phyloP scores from a whole-genome alignment of 176 grass and related monocot species.

The Melocanna baccifera region DNA sequence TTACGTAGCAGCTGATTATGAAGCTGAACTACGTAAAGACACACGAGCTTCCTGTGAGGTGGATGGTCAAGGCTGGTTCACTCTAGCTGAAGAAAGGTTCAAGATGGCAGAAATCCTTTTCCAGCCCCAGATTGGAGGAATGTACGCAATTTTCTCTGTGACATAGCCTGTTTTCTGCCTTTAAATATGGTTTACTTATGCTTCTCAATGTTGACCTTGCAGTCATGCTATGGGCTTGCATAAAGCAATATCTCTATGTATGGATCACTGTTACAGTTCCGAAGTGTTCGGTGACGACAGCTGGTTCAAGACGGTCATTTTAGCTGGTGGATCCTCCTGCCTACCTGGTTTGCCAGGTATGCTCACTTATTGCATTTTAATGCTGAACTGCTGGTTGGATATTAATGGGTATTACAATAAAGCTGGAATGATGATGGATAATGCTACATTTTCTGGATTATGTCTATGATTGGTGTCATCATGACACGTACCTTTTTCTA shows the following conservation, averaged over 20 bases:
- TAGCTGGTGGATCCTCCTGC: constrained; percentile 78
- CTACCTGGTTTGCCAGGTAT: constrained; percentile 89
- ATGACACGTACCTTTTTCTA: background rate
- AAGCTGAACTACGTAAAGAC: constrained; percentile 67
- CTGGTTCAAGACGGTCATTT: constrained; percentile 89
- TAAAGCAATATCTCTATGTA: constrained; percentile 73
- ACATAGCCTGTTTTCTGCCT: background rate
- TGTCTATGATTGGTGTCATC: background rate
- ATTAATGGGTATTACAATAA: background rate
- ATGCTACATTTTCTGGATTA: background rate
- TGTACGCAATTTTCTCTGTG: constrained; percentile 46
- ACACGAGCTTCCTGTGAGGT: constrained; percentile 72
- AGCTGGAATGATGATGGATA: background rate
- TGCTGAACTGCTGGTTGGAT: background rate
- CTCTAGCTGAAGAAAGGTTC: constrained; percentile 78
- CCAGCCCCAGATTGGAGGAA: constrained; percentile 72
- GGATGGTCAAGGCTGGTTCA: constrained; percentile 78
- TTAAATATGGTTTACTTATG: background rate
- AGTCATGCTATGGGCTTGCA: constrained; percentile 87
- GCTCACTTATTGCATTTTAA: background rate
- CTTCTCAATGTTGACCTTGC: constrained; percentile 36
- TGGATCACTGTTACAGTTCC: constrained; percentile 82
- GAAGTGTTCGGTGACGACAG: constrained; percentile 50
- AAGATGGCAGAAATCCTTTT: constrained; percentile 82
- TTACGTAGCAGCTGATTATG: constrained; percentile 79